A percentile compares a stretch with the other conserved stretches of the same genome.
Evolutionary conservation across 2,329 filamentous ascomycete genomes (phyloP).

Genomic region (Emydomyces testavorans): DNA sequence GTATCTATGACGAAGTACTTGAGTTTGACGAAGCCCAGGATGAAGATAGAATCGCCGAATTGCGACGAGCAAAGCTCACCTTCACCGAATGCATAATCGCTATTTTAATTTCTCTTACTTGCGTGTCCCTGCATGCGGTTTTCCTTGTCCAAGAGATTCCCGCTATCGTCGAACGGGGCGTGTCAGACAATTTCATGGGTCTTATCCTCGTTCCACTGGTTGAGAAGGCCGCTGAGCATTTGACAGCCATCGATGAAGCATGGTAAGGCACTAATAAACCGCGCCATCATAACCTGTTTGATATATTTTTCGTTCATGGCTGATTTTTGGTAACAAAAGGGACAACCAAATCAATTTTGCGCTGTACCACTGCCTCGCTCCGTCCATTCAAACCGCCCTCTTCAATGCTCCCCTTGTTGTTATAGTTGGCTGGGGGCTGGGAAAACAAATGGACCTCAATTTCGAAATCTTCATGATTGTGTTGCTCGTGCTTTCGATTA

Average conservation of each 20-base stretch:
- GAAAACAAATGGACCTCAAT: conserved; percentile 61
- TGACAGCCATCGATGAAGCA: conserved; percentile 74
- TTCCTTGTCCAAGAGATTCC: conserved; percentile 63
- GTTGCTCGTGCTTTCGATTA: conserved; percentile 67
- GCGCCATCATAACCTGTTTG: too few species aligned
- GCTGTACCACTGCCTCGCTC: conserved; percentile 71
- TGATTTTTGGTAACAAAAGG: conserved; percentile 18
- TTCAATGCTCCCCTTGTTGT: conserved; percentile 77
- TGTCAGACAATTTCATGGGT: conserved; percentile 52
- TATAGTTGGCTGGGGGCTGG: conserved; percentile 69
- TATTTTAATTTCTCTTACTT: conserved; percentile 46
- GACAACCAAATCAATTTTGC: conserved; percentile 63
- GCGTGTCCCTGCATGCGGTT: conserved; percentile 63
- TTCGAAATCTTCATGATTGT: conserved; percentile 82
- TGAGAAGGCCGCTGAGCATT: conserved; percentile 75
- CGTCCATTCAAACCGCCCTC: conserved; percentile 79
- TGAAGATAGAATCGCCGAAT: conserved; percentile 50
- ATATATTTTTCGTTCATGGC: conserved; percentile 13
- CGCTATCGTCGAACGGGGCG: conserved; percentile 43
- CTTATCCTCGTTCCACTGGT: conserved; percentile 69
- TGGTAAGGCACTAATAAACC: conserved; percentile 44
- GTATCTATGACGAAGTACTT: conserved; percentile 64
- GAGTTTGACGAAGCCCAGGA: conserved; percentile 58
- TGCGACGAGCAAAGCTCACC: conserved; percentile 56
- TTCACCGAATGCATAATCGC: conserved; percentile 60